Evolutionary conservation across 257 asterid genomes (phyloP).

Genomic region (Solanum tacnaense): DNA sequence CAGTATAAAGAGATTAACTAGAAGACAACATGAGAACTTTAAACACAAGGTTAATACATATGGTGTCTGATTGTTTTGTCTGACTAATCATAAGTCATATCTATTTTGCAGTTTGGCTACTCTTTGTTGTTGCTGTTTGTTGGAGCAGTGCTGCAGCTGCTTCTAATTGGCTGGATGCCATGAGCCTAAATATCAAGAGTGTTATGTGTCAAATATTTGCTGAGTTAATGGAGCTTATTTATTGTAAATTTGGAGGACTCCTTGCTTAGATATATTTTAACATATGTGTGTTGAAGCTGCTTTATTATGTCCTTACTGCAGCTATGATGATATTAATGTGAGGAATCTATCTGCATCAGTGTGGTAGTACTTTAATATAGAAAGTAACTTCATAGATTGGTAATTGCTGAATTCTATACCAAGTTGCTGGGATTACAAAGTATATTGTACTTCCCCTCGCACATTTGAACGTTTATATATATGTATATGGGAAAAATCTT

Average conservation of each 20-base stretch:
- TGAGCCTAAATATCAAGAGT: neutral
- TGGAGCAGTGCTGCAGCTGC: slow-evolving; percentile 6
- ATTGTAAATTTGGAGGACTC: too few relatives aligned
- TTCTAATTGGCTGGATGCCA: neutral
- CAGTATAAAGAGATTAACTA: neutral
- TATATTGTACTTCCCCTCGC: neutral
- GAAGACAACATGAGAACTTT: neutral
- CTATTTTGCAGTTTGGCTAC: neutral
- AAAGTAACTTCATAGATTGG: neutral
- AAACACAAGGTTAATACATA: neutral
- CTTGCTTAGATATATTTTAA: too few relatives aligned
- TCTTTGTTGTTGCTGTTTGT: neutral
- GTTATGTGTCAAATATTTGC: neutral
- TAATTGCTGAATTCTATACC: neutral
- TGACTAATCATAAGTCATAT: neutral
- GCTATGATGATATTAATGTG: neutral
- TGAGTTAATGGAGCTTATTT: neutral
- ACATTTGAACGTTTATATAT: neutral
- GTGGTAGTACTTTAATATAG: neutral
- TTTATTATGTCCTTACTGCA: neutral
- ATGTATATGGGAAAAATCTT: too few relatives aligned
- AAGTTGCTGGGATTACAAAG: neutral
- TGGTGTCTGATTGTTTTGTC: neutral
- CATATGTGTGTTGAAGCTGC: neutral
- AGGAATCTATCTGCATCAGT: neutral